Percentiles rank a stretch among this genome's conserved stretches.
Conservation (phyloP, 2,329 filamentous ascomycete genomes). For the Diaporthe sp. region DNA sequence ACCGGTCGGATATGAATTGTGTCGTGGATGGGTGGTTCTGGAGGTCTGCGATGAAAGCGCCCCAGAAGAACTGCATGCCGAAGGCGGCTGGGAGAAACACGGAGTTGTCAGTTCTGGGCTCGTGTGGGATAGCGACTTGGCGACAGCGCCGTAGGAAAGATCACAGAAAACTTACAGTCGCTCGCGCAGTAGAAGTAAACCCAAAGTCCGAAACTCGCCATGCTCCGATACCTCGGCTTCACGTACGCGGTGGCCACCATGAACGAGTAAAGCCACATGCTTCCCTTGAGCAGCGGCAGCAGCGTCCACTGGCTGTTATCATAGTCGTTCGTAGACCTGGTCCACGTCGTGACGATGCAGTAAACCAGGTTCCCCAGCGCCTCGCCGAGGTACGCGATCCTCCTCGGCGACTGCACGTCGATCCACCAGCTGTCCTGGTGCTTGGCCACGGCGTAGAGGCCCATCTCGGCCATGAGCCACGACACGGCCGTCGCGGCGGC, state of each 20-base stretch:
- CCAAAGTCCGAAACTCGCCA: conserved; percentile 59
- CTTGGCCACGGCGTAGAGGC: conserved; percentile 67
- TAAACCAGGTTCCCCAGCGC: conserved; percentile 59
- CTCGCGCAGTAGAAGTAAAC: conserved; percentile 61
- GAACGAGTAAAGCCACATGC: conserved; percentile 66
- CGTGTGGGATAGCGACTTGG: background rate
- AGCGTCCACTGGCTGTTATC: conserved; percentile 72
- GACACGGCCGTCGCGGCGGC: conserved; percentile 65
- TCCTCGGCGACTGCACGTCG: conserved; percentile 59
- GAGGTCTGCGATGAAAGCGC: conserved; percentile 72
- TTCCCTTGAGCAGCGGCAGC: conserved; percentile 65
- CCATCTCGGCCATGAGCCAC: conserved; percentile 66
- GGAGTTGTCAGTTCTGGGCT: conserved; percentile 33
- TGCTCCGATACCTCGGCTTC: conserved; percentile 62
- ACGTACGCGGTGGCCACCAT: conserved; percentile 64
- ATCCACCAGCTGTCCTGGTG: conserved; percentile 72
- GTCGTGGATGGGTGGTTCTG: conserved; percentile 63
- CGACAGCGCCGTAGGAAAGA: conserved; percentile 4
- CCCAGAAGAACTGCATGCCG: conserved; percentile 71
- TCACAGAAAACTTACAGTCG: conserved; percentile 46
- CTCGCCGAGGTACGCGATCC: conserved; percentile 52
- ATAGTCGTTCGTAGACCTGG: conserved; percentile 61
- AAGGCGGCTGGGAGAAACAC: conserved; percentile 54
- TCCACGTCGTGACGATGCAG: conserved; percentile 65
- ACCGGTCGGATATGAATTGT: conserved; percentile 59